Evolutionary conservation across 148 eudicot genomes (phyloP).

Genomic region (Rhododendron kiyosumense): DNA sequence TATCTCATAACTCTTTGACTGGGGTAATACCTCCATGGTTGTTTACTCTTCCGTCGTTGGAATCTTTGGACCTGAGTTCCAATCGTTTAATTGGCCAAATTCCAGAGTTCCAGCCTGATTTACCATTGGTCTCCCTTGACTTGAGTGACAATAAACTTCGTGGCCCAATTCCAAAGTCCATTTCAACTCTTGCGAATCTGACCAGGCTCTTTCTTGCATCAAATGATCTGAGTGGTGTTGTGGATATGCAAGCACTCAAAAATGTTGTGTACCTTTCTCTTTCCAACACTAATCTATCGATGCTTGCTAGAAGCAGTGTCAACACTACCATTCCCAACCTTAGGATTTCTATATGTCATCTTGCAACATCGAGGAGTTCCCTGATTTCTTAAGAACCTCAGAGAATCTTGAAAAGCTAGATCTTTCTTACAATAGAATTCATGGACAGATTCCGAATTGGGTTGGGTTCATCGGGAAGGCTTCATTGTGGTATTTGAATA

Average conservation of each 20-base stretch:
- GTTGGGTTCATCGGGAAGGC: background rate
- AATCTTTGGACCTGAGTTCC: background rate
- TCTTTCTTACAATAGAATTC: background rate
- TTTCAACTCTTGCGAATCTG: slow-evolving; percentile 7
- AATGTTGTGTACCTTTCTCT: background rate
- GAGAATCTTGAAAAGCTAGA: background rate
- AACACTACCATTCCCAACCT: background rate
- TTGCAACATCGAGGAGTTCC: slow-evolving; percentile 19
- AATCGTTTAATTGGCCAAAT: slow-evolving; percentile 17
- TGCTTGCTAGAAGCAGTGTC: background rate
- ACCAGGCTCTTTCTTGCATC: background rate
- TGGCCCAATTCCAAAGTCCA: slow-evolving; percentile 4
- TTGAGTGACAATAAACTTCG: slow-evolving; percentile 1
- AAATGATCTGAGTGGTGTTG: slow-evolving; percentile 24
- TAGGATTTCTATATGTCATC: background rate
- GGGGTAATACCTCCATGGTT: slow-evolving; percentile 25
- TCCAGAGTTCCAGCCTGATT: background rate
- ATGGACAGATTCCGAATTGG: slow-evolving; percentile 4
- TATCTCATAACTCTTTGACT: slow-evolving; percentile 8
- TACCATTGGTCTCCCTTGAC: background rate
- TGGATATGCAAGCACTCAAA: background rate
- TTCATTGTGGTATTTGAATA: background rate
- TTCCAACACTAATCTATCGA: slow-evolving; percentile 8
- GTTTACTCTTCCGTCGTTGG: slow-evolving; percentile 14
- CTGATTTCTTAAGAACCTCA: slow-evolving; percentile 5